These are phyloP conservation scores for Colletotrichum eleusines DNA, from an alignment of 2,329 filamentous ascomycete genomes.

Conservation along the genomic window DNA sequence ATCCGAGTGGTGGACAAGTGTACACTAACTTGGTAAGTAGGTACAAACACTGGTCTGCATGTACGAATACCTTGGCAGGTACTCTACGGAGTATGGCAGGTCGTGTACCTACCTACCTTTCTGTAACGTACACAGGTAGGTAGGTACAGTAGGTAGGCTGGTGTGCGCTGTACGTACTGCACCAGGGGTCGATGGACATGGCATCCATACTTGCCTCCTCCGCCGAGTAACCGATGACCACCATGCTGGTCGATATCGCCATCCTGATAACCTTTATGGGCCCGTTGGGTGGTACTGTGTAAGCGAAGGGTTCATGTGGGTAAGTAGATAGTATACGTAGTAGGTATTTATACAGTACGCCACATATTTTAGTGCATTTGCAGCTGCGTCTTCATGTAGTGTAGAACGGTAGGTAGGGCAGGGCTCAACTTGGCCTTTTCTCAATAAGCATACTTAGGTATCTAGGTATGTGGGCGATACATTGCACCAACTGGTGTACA, in stretches of 20 bases:
- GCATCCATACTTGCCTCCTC: slow-evolving; percentile 9
- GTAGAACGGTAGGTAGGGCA: neutral
- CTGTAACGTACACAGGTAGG: no score
- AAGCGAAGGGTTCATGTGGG: slow-evolving; percentile 33
- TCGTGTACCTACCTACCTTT: no score
- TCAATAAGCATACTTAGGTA: no score
- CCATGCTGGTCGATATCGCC: slow-evolving; percentile 45
- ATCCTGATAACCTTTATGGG: slow-evolving; percentile 43
- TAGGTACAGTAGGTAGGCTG: neutral
- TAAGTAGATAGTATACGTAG: neutral
- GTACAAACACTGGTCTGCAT: no score
- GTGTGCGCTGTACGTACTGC: neutral
- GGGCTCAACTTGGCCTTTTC: no score
- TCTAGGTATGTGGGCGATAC: no score
- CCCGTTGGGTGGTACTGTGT: slow-evolving; percentile 31
- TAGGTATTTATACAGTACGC: neutral
- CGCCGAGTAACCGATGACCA: slow-evolving; percentile 32
- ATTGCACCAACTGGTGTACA: no score
- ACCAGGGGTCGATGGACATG: slow-evolving; percentile 11
- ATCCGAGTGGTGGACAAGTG: no score
- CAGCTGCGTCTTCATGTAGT: slow-evolving; percentile 1
- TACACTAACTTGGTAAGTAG: no score
- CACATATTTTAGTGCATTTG: neutral
- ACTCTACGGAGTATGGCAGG: no score
- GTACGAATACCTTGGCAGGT: no score